Base-by-base conservation (phyloP, 1,284 basidiomycete genomes). In the Moesziomyces sp. region DNA sequence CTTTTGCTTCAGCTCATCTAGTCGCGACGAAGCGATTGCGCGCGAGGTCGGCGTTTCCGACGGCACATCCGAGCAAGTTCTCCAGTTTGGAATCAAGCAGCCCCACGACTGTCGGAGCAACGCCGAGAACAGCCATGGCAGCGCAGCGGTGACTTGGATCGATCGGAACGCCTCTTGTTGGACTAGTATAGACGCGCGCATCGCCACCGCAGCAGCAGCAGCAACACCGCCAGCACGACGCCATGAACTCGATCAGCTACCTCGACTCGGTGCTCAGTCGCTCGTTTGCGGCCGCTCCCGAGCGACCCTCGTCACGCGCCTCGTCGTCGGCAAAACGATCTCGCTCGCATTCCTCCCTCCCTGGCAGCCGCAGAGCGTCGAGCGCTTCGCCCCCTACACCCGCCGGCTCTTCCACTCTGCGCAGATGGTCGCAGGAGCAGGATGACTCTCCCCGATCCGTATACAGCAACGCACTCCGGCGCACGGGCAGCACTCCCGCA, bases 201-300 rank as follows among this genome's bases (percentile, higher is more conserved):
- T 26, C 24, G 24, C 24, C 24, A 26, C 24, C 24, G 8, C 30
- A 30, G 2, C 30, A 2, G 28, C 28, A 28, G 9, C 30, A 30
- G 30, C 30, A 30, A 21, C 21, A 47, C 45, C 28, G 19, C 30
- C 44, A 33, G 3, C 49, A n/a, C 42, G 13, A 52, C 40, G 59
- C 24, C 18, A 79, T 79, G 78, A 79, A 79, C 52, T 79, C 78
- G 44, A 71, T 79, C 53, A 76, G 59, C 61, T 78, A 78, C 50
- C 68, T 79, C 60, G 78, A 79, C 54, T 78, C 78, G 47, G 67
- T 79, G 23, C 68, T 79, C 24, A 74, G 74, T 42, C 69, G 78
- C 8, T 79, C 78, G 5, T 65, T 79, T 46, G 64, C 56, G 1
- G 47, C 59, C 30, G 38, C 55, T 6, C 40, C 72, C 10, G 57